Conservation (phyloP, 169 alveolate genomes). For the Plasmodium knowlesi region DNA sequence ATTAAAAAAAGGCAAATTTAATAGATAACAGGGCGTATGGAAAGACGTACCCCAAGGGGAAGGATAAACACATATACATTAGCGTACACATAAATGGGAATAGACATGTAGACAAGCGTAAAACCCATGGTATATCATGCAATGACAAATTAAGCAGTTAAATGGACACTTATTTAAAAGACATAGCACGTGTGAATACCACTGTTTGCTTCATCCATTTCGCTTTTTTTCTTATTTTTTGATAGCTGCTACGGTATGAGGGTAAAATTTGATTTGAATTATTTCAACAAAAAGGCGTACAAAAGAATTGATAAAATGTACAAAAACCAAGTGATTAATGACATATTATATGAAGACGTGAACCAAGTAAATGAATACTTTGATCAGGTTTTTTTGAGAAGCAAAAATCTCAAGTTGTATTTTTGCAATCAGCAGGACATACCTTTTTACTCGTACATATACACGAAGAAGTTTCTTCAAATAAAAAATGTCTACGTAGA, state of each 20-base stretch:
- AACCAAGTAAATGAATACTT: slow-evolving; percentile 57
- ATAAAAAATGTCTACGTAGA: slow-evolving; percentile 52
- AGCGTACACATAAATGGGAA: not conserved
- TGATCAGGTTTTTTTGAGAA: slow-evolving; percentile 38
- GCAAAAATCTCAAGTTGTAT: slow-evolving; percentile 23
- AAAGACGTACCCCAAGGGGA: not conserved
- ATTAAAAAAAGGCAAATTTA: slow-evolving; percentile 7
- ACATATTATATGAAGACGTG: slow-evolving; percentile 57
- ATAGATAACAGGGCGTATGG: not conserved
- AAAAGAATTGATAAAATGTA: slow-evolving; percentile 60
- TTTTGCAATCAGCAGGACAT: slow-evolving; percentile 41
- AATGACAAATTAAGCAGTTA: not conserved
- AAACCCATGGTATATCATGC: not conserved
- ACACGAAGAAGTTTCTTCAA: slow-evolving; percentile 35
- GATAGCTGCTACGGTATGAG: slow-evolving; percentile 16
- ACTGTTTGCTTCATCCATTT: not conserved
- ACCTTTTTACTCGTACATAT: slow-evolving; percentile 36
- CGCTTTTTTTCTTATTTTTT: not conserved
- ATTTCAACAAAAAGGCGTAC: slow-evolving; percentile 69
- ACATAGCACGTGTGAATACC: not conserved
- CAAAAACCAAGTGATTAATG: slow-evolving; percentile 26
- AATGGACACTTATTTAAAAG: not conserved
- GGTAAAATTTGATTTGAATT: slow-evolving; percentile 33
- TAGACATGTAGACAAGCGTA: not conserved
- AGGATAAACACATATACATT: not conserved